A percentile compares a stretch with the other conserved stretches of the same genome.
phyloP scores from a whole-genome alignment of 495 filamentous ascomycete genomes.

The Hypoxylon cercidicola region DNA sequence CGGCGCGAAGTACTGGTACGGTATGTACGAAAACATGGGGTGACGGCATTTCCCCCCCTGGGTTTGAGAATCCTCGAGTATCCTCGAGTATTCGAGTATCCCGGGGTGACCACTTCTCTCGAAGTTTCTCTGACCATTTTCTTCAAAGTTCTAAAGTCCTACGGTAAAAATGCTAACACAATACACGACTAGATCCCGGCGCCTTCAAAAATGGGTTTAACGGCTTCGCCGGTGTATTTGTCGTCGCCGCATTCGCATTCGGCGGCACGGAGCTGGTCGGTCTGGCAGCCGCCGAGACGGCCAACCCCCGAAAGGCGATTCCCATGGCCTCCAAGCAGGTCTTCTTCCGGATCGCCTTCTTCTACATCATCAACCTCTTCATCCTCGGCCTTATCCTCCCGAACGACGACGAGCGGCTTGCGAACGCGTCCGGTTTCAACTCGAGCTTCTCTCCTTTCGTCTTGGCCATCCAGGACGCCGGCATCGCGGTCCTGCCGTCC shows the following conservation, averaged over 20 bases:
- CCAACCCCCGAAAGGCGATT: constrained; percentile 78
- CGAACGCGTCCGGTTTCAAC: constrained; percentile 56
- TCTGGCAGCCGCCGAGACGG: constrained; percentile 82
- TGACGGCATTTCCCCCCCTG: too few species aligned
- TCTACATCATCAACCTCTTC: constrained; percentile 76
- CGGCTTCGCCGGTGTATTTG: constrained; percentile 73
- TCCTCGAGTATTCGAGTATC: too few species aligned
- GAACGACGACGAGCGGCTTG: constrained; percentile 53
- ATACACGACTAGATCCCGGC: too few species aligned
- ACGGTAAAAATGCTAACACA: too few species aligned
- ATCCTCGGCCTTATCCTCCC: constrained; percentile 67
- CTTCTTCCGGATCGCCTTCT: constrained; percentile 87
- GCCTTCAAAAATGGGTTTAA: constrained; percentile 76
- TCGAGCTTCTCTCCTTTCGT: constrained; percentile 71
- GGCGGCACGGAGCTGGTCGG: constrained; percentile 77
- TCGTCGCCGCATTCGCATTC: constrained; percentile 74
- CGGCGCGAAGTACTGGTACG: constrained; percentile 62
- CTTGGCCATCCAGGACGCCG: constrained; percentile 71
- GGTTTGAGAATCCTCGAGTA: too few species aligned
- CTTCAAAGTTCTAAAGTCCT: too few species aligned
- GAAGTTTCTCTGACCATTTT: too few species aligned
- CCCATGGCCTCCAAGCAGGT: constrained; percentile 81
- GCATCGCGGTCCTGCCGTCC: constrained; percentile 71
- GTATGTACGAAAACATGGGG: too few species aligned
- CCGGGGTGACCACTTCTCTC: too few species aligned